Base-by-base conservation (phyloP, 106 monocot genomes). In the Dactylorhiza incarnata region DNA sequence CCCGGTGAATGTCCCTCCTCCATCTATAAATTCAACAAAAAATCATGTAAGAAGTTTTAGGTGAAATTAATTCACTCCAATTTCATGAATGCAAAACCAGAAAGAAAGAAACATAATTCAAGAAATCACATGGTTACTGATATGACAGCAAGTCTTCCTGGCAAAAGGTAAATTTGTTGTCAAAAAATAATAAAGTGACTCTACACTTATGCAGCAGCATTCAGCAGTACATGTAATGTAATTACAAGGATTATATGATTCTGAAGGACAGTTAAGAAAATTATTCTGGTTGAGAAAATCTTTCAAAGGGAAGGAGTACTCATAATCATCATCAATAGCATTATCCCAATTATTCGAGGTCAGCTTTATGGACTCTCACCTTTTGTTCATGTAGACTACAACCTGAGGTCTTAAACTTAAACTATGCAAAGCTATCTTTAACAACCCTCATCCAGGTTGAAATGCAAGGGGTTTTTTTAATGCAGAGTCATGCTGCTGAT, bases 1-100 rank as follows among this genome's bases (percentile, higher is more conserved):
- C 47, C 19, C 11, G 56, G 71, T 20, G 51, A 59, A 44, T 71
- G 69, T 49, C 69, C 81, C 59, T 49, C 81, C 26, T 81, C 76
- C 81, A 81, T 81, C 43, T 73, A 22, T 26, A 49, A 52, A 6
- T 29, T 49, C 17, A 74, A 16, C 52, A 51, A 45, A n/a, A 49
- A 9, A n/a, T 23, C 19, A 46, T 23, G 79, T 29, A 76, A 72
- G 72, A 72, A 48, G 20, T 16, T 20, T 49, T 17, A 72, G 9
- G 5, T 69, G 3, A 20, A 23, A 48, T 46, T 22, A 48, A 7
- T 12, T 71, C 48, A 71, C 15, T 68, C 25, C 25, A 37, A 12
- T 26, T 12, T 29, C 12, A 68, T 13, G 15, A 71, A 45, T 71
- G 19, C 16, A 17, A 20, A 49, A 29, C 20, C n/a, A 19, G 45